Base-by-base conservation (phyloP, 441 rosid genomes). In the Corymbia calophylla region DNA sequence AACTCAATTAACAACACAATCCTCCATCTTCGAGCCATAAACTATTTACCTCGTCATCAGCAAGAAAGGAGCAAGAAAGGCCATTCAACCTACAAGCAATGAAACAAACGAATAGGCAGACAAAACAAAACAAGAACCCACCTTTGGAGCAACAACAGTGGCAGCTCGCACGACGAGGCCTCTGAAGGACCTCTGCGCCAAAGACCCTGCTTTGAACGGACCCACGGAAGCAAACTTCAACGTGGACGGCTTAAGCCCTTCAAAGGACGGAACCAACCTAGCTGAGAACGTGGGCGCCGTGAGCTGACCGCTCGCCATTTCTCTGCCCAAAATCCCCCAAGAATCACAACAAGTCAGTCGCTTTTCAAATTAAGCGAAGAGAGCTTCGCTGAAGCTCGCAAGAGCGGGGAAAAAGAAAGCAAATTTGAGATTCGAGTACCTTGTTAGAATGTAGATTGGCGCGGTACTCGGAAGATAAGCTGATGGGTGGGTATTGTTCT, bases 131-230 rank as follows among this genome's bases (percentile, higher is more conserved):
- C 55, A 81, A 68, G n/a, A 35, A 21, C 55, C 80, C 68, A 98
- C 99, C 99, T 98, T 97, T 21, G 99, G 98, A 87, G 99, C 97
- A 32, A 98, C 99, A 8, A 93, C 93, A 32, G 96, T 90, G 66
- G 99, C 97, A 87, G 99, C 99, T 92, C 92, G 95, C 18, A 98
- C 98, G 85, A 96, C 96, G 85, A 98, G 93, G 64, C 94, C 88
- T 32, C 92, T 93, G 60, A 93, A 89, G 27, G 92, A 92, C 88
- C 93, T 89, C 48, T 88, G 94, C 19, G 92, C 86, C 54, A 94
- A 85, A 73, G 92, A 88, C 19, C 92, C 95, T 21, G 92, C 87
- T 87, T 91, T 95, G 89, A 93, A 86, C 3, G 93, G 88, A 35
- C 95, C 95, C 47, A 92, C 92, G 70, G 95, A 93, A 53, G 95